Evolutionary conservation across 2,329 filamentous ascomycete species (phyloP), one percentile per base, ranked within the genome.

Genomic region (Beauveria australis): DNA sequence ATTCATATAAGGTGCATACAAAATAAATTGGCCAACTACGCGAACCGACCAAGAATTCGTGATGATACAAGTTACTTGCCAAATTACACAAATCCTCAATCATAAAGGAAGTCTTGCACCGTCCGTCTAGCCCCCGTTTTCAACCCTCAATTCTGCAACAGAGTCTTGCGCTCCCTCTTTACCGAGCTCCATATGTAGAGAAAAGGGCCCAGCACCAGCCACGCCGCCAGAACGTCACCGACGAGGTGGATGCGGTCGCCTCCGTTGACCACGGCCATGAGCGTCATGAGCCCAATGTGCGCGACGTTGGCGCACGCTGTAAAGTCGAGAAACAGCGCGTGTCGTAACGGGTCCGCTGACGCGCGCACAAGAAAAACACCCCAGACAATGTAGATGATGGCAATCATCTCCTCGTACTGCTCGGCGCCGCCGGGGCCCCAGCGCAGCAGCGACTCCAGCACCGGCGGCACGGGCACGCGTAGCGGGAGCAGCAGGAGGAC

Each of bases 351-450:
- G 1, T 44, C 22, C 16, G 33, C 12, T n/a, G 47, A 24, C 12
- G 37, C 56, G 24, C 48, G 46, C 9, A 59, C 1, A 18, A 51
- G n/a, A 16, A 59, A 59, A 1, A 43, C 10, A 40, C 56, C 56
- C 56, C 56, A 52, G 40, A 59, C 48, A 1, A 59, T 8, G 56
- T 59, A 59, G 14, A 52, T 22, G 30, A 26, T 24, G 18, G 47
- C 46, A 43, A 59, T 59, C 56, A 52, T 59, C 56, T 59, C 56
- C 56, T 59, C 56, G 56, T 59, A 59, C 56, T 59, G 56, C 48
- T 59, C 56, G 7, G 22, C 33, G 56, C 56, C 56, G 26, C 56
- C 56, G 12, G 56, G 56, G 40, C 56, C 56, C 56, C 56, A 44
- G 33, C 56, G 33, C 9, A 58, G n/a, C 22, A 59, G 33, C 19